Percentiles rank a stretch among this genome's conserved stretches.
Evolutionary conservation across 768 basidiomycete genomes (phyloP).

Genomic region (Serendipita sp.): DNA sequence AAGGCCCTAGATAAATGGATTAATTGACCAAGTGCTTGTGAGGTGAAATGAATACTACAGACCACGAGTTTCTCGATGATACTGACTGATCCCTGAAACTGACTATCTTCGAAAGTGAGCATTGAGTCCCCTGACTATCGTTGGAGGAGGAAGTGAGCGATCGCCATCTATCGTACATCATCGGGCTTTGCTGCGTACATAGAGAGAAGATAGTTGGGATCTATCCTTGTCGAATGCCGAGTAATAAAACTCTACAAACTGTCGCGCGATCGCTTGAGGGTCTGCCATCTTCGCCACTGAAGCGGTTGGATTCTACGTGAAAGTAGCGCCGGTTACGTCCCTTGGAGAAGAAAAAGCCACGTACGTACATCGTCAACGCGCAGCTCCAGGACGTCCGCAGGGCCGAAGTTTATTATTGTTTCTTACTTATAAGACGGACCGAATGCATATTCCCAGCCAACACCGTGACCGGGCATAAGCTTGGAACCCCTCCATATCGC

Average conservation of each 20-base stretch:
- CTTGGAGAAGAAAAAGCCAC: background rate
- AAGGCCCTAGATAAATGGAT: constrained; percentile 31
- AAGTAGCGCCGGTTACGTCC: background rate
- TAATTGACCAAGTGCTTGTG: background rate
- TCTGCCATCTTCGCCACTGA: constrained; percentile 40
- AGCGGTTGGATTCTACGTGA: background rate
- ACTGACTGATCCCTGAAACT: constrained; percentile 31
- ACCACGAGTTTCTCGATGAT: constrained; percentile 69
- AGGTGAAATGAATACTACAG: constrained; percentile 11
- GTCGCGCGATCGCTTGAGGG: constrained; percentile 52
- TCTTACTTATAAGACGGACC: too few species aligned
- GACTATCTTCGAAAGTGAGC: constrained; percentile 63
- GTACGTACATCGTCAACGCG: background rate
- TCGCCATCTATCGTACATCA: constrained; percentile 14
- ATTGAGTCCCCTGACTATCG: constrained; percentile 62
- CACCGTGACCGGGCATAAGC: too few species aligned
- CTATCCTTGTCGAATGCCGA: constrained; percentile 53
- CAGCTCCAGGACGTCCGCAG: too few species aligned
- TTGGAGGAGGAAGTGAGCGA: constrained; percentile 12
- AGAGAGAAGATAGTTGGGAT: constrained; percentile 39
- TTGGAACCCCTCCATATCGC: too few species aligned
- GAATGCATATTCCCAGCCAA: too few species aligned
- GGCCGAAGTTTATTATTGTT: too few species aligned
- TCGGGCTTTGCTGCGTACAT: constrained; percentile 38
- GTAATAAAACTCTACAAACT: constrained; percentile 79